These are phyloP conservation scores for Medakamo hakoo DNA, from an alignment of 139 green algal genomes.

Conservation along the genomic window DNA sequence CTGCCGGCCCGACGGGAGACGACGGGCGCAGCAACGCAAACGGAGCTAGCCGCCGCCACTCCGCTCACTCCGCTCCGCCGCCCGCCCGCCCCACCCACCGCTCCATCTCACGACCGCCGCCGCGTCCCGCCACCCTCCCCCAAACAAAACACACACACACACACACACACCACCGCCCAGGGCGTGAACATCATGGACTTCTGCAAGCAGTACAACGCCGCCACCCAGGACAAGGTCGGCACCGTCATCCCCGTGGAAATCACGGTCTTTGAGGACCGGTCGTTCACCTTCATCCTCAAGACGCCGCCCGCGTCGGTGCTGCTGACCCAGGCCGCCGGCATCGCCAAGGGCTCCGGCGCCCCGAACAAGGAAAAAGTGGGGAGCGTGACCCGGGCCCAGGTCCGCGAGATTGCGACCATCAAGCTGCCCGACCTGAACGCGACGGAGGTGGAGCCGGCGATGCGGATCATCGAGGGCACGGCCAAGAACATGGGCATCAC, in stretches of 20 bases:
- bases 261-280: slow-evolving; percentile 95
- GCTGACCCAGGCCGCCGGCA: slow-evolving; percentile 83
- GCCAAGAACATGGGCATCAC: slow-evolving; percentile 94
- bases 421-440: slow-evolving; percentile 97
- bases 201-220: slow-evolving; percentile 99
- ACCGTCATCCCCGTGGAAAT: slow-evolving; percentile 98
- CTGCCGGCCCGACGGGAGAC: background rate
- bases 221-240: slow-evolving; percentile 84
- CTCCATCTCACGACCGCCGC: no score
- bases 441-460: slow-evolving; percentile 69
- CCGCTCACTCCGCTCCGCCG: background rate
- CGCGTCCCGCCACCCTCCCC: no score
- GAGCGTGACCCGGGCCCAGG: slow-evolving; percentile 72
- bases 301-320: slow-evolving; percentile 90
- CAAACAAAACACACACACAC: background rate
- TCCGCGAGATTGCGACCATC: slow-evolving; percentile 85
- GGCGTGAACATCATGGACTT: slow-evolving; percentile 99
- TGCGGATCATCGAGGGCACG: slow-evolving; percentile 83
- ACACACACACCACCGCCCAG: slow-evolving; percentile 22
- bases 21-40: no score
- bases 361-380: slow-evolving; percentile 66
- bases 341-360: slow-evolving; percentile 63
- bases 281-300: slow-evolving; percentile 98
- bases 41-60: no score
- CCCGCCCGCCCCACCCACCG: background rate